These are phyloP conservation scores for Selenicereus undatus DNA, from an alignment of 148 eudicot species.

Conservation along the genomic window DNA sequence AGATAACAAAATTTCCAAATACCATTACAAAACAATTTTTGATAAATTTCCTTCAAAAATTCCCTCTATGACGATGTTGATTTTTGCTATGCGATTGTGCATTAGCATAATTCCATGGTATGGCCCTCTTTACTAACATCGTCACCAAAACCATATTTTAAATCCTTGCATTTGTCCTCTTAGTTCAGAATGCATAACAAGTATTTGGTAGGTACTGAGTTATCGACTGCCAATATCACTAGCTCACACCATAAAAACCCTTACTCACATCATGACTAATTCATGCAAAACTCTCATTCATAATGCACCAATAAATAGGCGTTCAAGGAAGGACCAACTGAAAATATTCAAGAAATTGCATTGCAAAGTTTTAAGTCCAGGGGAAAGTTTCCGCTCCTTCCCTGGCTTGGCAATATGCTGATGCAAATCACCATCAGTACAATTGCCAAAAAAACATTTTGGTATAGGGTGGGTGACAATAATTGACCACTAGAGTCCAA, in stretches of 20 bases:
- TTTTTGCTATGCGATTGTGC: no score
- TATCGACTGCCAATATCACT: neutral
- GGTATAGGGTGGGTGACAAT: no score
- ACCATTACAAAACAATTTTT: no score
- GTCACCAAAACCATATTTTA: no score
- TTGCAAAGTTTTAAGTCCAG: neutral
- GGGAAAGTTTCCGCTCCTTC: neutral
- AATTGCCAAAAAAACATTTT: no score
- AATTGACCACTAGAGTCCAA: neutral
- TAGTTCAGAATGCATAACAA: neutral
- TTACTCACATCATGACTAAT: neutral
- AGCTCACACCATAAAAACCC: neutral
- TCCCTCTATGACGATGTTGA: no score
- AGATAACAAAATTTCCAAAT: no score
- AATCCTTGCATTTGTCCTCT: no score
- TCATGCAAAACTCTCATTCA: neutral
- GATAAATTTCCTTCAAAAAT: no score
- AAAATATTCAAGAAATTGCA: no score
- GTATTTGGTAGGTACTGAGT: neutral
- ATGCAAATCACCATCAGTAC: neutral
- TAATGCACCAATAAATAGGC: neutral
- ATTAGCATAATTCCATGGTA: no score
- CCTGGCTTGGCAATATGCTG: neutral
- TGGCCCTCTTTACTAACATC: no score
- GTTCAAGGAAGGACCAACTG: neutral